Base-by-base conservation (phyloP, 2,329 filamentous ascomycete species). In the Trichoderma citrinoviride region DNA sequence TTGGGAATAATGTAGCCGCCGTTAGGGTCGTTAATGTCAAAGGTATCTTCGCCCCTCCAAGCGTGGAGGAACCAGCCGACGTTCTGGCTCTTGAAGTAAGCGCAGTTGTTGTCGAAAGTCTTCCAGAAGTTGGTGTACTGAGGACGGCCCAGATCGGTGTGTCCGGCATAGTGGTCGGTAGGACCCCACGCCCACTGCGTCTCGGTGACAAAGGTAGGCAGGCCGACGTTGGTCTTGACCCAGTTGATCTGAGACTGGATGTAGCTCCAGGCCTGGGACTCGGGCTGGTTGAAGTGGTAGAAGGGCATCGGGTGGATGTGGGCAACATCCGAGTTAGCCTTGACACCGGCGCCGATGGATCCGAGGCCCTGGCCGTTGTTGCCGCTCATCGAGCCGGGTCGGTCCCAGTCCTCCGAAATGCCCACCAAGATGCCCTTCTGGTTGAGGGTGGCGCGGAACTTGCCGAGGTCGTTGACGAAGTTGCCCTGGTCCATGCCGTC, bases 251-350 rank as follows among this genome's bases (percentile, higher is more conserved):
- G 61, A 21, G 55, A 44, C 53, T 68, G 57, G 46, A 69, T 68
- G 52, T 69, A 70, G 17, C 46, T 58, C 67, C 65, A 69, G 8
- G 68, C 67, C 14, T 64, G 25, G 14, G 64, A 61, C 33, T 65
- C 52, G 19, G 49, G 40, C 12, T 66, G 58, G 63, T 68, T 65
- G 46, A 53, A 50, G 56, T 67, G 68, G 46, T 68, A 69, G 57
- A 70, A 70, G 27, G 68, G 68, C 69, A 70, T 70, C 43, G 67
- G 65, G 62, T 70, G 69, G 65, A 67, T 70, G 57, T 69, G 68
- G 6, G 68, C 67, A 33, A 67, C 52, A 37, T 69, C 67, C 10
- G 69, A 69, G 64, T 67, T 69, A 23, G 46, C 55, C 52, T 67
- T 67, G 50, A 70, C 68, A 6, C 65, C 68, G 4, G 44, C 17